Conservation (phyloP, 2,329 filamentous ascomycete species). For the Aspergillus fumigatiaffinis region DNA sequence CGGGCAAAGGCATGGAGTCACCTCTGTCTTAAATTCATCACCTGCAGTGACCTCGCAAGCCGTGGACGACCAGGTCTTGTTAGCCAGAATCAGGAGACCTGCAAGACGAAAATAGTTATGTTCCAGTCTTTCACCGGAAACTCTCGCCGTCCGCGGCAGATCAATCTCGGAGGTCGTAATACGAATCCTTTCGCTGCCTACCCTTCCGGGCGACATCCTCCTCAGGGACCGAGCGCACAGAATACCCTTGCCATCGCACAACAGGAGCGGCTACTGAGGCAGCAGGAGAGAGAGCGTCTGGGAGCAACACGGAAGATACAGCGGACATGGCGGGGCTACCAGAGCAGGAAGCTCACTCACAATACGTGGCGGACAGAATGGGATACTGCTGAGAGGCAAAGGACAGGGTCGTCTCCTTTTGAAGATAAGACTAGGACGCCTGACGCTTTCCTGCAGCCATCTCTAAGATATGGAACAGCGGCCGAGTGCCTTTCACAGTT, state of each 20-base stretch:
- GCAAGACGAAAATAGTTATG: conserved; percentile 52
- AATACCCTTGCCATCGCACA: conserved; percentile 81
- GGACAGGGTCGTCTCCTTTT: conserved; percentile 26
- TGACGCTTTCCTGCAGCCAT: conserved; percentile 47
- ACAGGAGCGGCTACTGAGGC: conserved; percentile 74
- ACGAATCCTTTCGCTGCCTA: conserved; percentile 70
- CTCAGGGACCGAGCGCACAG: conserved; percentile 60
- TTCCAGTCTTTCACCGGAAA: conserved; percentile 88
- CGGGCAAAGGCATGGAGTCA: conserved; percentile 18
- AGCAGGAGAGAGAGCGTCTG: conserved; percentile 73
- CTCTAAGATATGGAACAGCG: conserved; percentile 31
- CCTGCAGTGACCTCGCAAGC: conserved; percentile 8
- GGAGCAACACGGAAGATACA: conserved; percentile 74
- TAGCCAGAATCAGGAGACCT: conserved; percentile 4
- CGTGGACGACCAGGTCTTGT: conserved; percentile 4
- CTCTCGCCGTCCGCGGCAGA: conserved; percentile 79
- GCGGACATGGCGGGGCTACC: conserved; percentile 75
- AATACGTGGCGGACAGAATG: conserved; percentile 57
- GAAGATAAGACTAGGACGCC: conserved; percentile 38
- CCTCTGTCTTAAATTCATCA: conserved; percentile 11
- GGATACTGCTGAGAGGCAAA: conserved; percentile 54
- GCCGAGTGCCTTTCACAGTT: conserved; percentile 49
- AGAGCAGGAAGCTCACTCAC: conserved; percentile 56
- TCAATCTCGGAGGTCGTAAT: conserved; percentile 85
- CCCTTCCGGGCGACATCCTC: conserved; percentile 55